Evolutionary conservation across 192 early-diverging fungal species (phyloP).

Genomic region (Coemansia sp.): DNA sequence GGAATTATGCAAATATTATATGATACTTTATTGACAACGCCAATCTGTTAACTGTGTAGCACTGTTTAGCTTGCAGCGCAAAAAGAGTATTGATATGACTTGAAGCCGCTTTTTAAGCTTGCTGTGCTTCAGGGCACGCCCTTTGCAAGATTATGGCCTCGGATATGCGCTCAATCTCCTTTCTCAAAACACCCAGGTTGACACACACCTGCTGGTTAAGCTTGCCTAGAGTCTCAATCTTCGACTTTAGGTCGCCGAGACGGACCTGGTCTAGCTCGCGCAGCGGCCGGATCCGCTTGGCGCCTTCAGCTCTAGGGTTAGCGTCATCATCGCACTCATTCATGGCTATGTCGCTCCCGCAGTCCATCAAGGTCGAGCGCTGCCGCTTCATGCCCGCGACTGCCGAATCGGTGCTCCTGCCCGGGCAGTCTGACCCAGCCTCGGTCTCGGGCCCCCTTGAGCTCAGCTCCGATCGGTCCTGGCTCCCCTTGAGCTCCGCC

Average conservation of each 20-base stretch:
- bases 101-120: background rate
- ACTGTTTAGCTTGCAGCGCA: too few species aligned
- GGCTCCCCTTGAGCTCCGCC: background rate
- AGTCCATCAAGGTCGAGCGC: constrained; percentile 3
- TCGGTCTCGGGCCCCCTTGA: background rate
- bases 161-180: constrained; percentile 44
- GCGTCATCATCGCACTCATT: constrained; percentile 2
- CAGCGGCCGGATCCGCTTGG: constrained; percentile 26
- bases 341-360: constrained; percentile 13
- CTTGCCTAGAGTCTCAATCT: constrained; percentile 39
- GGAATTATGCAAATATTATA: too few species aligned
- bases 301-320: background rate
- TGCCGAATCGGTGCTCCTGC: background rate
- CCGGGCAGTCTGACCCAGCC: background rate
- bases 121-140: too few species aligned
- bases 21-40: too few species aligned
- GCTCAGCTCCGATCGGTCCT: background rate
- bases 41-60: too few species aligned
- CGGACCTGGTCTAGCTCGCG: constrained; percentile 48
- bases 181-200: constrained; percentile 33
- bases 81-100: too few species aligned
- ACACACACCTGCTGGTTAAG: constrained; percentile 49
- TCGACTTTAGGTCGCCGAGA: constrained; percentile 28
- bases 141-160: background rate
- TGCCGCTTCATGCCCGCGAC: constrained; percentile 11